Evolutionary conservation across 164 flowering plant genomes (phyloP).

Genomic region (Taxillus chinensis): DNA sequence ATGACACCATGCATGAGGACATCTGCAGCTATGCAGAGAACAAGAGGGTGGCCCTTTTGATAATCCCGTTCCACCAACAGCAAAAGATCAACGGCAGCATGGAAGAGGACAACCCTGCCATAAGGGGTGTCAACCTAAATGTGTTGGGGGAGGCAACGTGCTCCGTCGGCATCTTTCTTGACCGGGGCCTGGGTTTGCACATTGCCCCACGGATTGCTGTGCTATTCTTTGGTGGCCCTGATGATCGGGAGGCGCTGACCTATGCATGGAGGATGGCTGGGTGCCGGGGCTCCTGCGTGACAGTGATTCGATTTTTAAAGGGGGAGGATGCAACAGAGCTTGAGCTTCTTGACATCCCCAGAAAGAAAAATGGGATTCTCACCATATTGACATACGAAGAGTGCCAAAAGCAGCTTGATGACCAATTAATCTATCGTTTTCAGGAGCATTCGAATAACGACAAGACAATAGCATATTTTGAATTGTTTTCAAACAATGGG

Average conservation of each 20-base stretch:
- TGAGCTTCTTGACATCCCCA: not conserved
- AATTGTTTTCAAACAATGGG: constrained; percentile 14
- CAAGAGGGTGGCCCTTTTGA: constrained; percentile 16
- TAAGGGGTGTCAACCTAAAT: constrained; percentile 16
- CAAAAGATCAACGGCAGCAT: constrained; percentile 8
- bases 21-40: constrained; percentile 29
- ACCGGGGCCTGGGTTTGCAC: constrained; percentile 19
- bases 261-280: constrained; percentile 34
- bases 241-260: constrained; percentile 41
- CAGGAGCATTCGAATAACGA: not conserved
- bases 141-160: constrained; percentile 26
- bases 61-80: constrained; percentile 34
- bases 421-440: constrained; percentile 16
- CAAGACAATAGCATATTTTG: constrained; percentile 4
- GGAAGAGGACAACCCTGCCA: constrained; percentile 12
- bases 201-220: constrained; percentile 9
- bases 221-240: constrained; percentile 34
- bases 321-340: constrained; percentile 9
- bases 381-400: constrained; percentile 9
- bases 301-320: constrained; percentile 22
- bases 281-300: constrained; percentile 6
- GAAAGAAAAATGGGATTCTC: constrained; percentile 1
- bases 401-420: constrained; percentile 17
- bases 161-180: constrained; percentile 31
- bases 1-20: constrained; percentile 34